A percentile compares a stretch with the other conserved stretches of the same genome.
These are phyloP conservation scores for Eutypa lata DNA, from an alignment of 2,329 filamentous ascomycete species.

Conservation along the genomic window DNA sequence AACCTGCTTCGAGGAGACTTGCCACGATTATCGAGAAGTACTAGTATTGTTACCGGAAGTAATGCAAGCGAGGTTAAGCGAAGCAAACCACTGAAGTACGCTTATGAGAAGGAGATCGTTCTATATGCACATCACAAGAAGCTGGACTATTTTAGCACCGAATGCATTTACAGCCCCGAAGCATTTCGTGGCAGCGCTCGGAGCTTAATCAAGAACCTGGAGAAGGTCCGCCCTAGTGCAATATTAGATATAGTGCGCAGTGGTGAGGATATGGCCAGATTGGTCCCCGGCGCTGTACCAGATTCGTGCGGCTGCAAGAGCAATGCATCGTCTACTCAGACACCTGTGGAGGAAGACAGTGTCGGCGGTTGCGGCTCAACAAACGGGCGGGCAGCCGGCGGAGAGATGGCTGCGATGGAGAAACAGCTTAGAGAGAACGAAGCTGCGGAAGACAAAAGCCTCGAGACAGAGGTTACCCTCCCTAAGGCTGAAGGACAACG, in stretches of 20 bases:
- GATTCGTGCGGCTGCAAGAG: conserved; percentile 46
- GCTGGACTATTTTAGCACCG: conserved; percentile 95
- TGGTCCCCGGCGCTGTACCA: conserved; percentile 64
- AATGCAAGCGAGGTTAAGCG: conserved; percentile 84
- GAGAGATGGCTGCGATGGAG: conserved; percentile 82
- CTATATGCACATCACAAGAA: conserved; percentile 96
- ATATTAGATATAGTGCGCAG: conserved; percentile 93
- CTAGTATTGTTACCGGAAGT: conserved; percentile 81
- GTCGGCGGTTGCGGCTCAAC: conserved; percentile 67
- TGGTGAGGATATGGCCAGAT: conserved; percentile 89
- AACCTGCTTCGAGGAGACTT: conserved; percentile 90
- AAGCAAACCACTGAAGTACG: conserved; percentile 96
- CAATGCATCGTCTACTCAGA: conserved; percentile 31
- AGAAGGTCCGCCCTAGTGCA: conserved; percentile 87
- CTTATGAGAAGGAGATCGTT: conserved; percentile 98
- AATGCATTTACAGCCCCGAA: conserved; percentile 97
- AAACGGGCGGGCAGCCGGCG: conserved; percentile 63
- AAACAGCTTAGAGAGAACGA: conserved; percentile 65
- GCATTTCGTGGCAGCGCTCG: conserved; percentile 92
- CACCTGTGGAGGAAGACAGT: conserved; percentile 47
- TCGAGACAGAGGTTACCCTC: conserved; percentile 65
- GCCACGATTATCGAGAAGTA: conserved; percentile 80
- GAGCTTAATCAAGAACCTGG: conserved; percentile 89
- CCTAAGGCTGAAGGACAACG: conserved; percentile 29
- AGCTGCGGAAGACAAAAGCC: conserved; percentile 50